Percentiles rank a stretch among this genome's conserved stretches.
Conservation (phyloP, 805 yeast species). For the Yarrowia sp. region DNA sequence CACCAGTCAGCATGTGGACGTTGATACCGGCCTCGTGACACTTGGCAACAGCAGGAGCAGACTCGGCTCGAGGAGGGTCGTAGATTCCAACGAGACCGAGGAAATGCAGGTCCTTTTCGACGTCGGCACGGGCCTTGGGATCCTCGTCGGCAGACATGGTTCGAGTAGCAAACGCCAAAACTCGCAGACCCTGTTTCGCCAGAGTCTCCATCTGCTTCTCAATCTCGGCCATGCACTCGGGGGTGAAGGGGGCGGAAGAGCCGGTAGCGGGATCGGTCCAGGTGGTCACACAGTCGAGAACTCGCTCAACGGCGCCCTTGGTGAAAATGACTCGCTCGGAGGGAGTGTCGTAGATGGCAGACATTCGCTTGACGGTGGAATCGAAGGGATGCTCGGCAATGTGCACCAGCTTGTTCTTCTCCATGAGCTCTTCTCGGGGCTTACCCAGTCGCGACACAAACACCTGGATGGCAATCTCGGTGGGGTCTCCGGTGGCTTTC, state of each 20-base stretch:
- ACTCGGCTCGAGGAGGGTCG: conserved; percentile 79
- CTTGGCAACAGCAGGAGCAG: conserved; percentile 65
- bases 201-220: conserved; percentile 64
- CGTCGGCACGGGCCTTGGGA: conserved; percentile 50
- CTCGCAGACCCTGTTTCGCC: conserved; percentile 73
- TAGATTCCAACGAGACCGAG: conserved; percentile 78
- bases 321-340: conserved; percentile 53
- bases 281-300: conserved; percentile 60
- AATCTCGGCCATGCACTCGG: conserved; percentile 53
- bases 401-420: conserved; percentile 50
- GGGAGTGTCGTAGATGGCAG: conserved; percentile 58
- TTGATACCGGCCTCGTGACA: conserved; percentile 80
- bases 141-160: conserved; percentile 48
- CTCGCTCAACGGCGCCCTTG: conserved; percentile 81
- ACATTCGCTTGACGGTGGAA: conserved; percentile 75
- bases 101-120: conserved; percentile 63
- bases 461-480: conserved; percentile 87
- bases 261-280: conserved; percentile 56
- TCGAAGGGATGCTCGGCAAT: conserved; percentile 76
- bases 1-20: conserved; percentile 85
- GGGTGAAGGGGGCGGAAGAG: conserved; percentile 42
- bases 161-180: conserved; percentile 69
- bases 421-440: conserved; percentile 52
- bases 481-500: conserved; percentile 89
- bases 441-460: conserved; percentile 64